These are phyloP conservation scores for Oenanthe sinensis DNA, from an alignment of 129 eudicot species.

Conservation along the genomic window DNA sequence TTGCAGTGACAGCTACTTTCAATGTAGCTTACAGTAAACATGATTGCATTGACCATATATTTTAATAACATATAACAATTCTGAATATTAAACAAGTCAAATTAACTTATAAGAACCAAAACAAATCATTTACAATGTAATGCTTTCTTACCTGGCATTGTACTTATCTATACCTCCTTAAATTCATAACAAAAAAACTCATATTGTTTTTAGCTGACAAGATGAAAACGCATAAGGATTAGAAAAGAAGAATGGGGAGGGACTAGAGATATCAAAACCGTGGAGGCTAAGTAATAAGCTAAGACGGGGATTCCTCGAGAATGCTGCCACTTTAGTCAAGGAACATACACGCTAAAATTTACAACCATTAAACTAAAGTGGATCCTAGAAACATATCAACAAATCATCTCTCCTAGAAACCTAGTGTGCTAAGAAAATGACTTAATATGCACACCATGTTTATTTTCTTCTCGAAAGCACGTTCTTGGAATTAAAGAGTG, in stretches of 20 bases:
- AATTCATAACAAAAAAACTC: neutral
- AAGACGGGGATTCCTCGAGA: neutral
- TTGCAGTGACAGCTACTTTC: neutral
- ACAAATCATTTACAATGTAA: neutral
- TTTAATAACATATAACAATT: neutral
- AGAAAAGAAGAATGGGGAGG: neutral
- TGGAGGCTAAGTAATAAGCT: neutral
- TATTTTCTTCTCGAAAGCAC: neutral
- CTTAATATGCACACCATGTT: neutral
- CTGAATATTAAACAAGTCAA: neutral
- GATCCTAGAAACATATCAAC: neutral
- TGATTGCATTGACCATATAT: neutral
- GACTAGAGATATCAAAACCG: neutral
- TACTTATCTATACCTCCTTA: neutral
- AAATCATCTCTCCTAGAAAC: neutral
- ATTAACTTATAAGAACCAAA: neutral
- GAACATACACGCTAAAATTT: neutral
- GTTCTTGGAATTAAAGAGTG: too few species aligned
- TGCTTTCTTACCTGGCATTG: neutral
- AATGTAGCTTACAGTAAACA: neutral
- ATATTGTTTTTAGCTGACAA: neutral
- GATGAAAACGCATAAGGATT: neutral
- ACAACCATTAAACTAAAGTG: neutral
- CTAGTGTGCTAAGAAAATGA: neutral
- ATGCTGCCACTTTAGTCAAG: neutral